Evolutionary conservation across 1,284 basidiomycete genomes (phyloP).

Genomic region (Cutaneotrichosporon mucoides): DNA sequence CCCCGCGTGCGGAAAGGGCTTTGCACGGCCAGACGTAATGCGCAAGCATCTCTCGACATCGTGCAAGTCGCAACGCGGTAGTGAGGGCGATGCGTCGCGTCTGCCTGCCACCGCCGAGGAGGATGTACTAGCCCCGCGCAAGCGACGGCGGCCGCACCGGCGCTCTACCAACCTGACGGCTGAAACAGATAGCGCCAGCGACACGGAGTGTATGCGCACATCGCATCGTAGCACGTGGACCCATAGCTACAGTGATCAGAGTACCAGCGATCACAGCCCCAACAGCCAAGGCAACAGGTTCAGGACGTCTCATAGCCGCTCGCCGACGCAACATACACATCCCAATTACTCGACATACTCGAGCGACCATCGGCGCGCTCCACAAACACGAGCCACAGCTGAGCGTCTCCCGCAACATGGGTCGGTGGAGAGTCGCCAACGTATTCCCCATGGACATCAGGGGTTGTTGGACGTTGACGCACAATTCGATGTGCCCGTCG

Average conservation of each 20-base stretch:
- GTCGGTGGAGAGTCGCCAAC: too few species aligned
- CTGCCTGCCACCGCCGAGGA: slow-evolving; percentile 19
- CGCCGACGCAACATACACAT: too few species aligned
- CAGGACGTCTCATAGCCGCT: too few species aligned
- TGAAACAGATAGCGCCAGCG: not conserved
- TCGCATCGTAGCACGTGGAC: not conserved
- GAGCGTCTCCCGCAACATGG: too few species aligned
- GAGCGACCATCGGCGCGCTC: too few species aligned
- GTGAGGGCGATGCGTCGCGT: slow-evolving; percentile 15
- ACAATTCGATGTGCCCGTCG: too few species aligned
- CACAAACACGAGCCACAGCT: too few species aligned
- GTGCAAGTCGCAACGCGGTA: slow-evolving; percentile 19
- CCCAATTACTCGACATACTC: too few species aligned
- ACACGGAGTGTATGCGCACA: slow-evolving; percentile 1
- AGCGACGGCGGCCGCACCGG: slow-evolving; percentile 20
- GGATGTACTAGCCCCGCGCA: slow-evolving; percentile 19
- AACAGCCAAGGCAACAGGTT: too few species aligned
- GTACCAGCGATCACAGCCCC: too few species aligned
- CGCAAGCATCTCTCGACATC: slow-evolving; percentile 24
- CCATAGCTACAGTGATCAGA: not conserved
- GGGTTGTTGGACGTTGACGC: too few species aligned
- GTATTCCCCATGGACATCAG: too few species aligned
- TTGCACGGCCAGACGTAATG: slow-evolving; percentile 22
- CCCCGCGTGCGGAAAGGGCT: slow-evolving; percentile 24
- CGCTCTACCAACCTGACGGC: slow-evolving; percentile 1